phyloP scores from a whole-genome alignment of 2,329 filamentous ascomycete genomes.

The Colletotrichum sp. region DNA sequence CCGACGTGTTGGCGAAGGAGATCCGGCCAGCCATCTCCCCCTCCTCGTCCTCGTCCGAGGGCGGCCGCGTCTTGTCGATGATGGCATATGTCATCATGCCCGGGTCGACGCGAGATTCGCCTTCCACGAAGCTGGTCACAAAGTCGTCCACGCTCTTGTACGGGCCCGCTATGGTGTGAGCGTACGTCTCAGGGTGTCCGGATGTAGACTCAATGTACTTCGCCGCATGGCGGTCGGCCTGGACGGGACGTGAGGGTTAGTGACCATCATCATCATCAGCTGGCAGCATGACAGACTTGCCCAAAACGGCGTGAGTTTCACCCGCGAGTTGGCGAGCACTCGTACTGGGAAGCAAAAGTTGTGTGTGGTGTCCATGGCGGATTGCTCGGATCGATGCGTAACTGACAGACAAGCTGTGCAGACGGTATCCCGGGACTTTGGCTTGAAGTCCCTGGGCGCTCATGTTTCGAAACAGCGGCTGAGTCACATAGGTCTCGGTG shows the following conservation, averaged over 20 bases:
- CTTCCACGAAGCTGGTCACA: conserved; percentile 12
- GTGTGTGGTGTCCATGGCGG: background rate
- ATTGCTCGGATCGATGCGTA: background rate
- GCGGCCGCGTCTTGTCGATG: conserved; percentile 30
- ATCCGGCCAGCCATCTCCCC: conserved; percentile 33
- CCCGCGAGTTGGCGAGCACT: conserved; percentile 12
- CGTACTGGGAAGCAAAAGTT: conserved; percentile 4
- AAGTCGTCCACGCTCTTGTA: conserved; percentile 22
- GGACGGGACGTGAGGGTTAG: background rate
- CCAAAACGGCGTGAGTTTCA: conserved; percentile 23
- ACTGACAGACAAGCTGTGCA: background rate
- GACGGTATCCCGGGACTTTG: background rate
- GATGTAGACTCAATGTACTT: background rate
- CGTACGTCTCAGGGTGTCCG: conserved; percentile 23
- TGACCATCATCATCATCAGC: background rate
- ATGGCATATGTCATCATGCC: conserved; percentile 25
- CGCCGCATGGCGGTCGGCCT: conserved; percentile 21
- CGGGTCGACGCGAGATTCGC: conserved; percentile 9
- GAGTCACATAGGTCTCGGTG: background rate
- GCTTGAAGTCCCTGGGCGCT: background rate
- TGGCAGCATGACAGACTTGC: background rate
- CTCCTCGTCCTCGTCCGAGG: conserved; percentile 28
- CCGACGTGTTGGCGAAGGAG: conserved; percentile 27
- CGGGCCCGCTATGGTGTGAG: conserved; percentile 23
- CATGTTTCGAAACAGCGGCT: background rate